These are phyloP conservation scores for Aspergillus fijiensis DNA, from an alignment of 2,329 filamentous ascomycete genomes.

Conservation along the genomic window DNA sequence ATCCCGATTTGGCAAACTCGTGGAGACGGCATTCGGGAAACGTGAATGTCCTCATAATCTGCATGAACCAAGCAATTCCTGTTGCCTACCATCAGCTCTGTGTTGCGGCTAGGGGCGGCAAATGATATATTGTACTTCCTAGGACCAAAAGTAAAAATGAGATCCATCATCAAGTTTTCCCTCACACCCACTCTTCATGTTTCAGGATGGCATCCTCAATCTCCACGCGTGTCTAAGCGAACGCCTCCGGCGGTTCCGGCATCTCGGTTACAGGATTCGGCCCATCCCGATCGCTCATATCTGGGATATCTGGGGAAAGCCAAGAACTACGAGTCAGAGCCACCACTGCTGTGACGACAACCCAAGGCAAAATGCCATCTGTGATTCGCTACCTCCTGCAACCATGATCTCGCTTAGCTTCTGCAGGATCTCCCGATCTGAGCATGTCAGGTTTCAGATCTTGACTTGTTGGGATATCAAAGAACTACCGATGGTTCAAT, in stretches of 20 bases:
- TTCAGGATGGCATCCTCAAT: not conserved
- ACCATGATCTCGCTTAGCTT: not conserved
- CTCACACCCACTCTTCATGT: not conserved
- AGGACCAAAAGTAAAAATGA: too few relatives aligned
- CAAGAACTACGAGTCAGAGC: not conserved
- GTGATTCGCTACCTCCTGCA: not conserved
- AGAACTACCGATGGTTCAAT: too few relatives aligned
- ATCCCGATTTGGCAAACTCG: too few relatives aligned
- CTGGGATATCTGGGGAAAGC: not conserved
- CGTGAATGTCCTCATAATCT: too few relatives aligned
- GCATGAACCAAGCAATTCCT: too few relatives aligned
- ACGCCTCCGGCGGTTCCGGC: not conserved
- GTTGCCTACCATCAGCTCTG: too few relatives aligned
- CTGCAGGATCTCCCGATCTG: not conserved
- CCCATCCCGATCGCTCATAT: not conserved
- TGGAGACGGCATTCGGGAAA: too few relatives aligned
- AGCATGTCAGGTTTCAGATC: not conserved
- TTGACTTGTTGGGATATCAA: not conserved
- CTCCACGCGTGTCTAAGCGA: not conserved
- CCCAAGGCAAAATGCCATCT: too few relatives aligned
- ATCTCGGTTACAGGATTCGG: not conserved
- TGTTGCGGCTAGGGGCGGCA: too few relatives aligned
- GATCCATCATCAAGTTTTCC: too few relatives aligned
- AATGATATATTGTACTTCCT: rapidly evolving
- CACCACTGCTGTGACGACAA: not conserved